phyloP scores from a whole-genome alignment of 2,329 filamentous ascomycete species.

The Hypoxylon sp. region DNA sequence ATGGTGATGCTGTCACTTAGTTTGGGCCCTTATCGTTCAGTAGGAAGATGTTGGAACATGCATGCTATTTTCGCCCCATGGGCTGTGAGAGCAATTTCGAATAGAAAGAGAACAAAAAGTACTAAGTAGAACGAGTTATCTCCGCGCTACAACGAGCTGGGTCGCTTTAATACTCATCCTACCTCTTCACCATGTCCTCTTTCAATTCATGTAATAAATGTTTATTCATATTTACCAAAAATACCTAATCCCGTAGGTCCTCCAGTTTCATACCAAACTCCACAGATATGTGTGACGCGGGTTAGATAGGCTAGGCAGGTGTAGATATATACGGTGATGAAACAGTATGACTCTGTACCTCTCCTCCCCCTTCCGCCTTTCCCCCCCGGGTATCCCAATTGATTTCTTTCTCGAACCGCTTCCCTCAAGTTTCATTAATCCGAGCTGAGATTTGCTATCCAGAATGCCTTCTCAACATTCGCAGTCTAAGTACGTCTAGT shows the following conservation, averaged over 20 bases:
- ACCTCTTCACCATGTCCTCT: too few relatives aligned
- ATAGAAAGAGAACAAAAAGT: too few relatives aligned
- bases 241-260: slow-evolving; percentile 10
- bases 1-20: too few relatives aligned
- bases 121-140: too few relatives aligned
- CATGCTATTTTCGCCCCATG: too few relatives aligned
- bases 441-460: slow-evolving; percentile 1
- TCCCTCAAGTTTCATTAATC: slow-evolving; percentile 3
- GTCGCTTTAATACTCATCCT: not conserved
- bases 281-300: slow-evolving; percentile 17
- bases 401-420: slow-evolving; percentile 13
- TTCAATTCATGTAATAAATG: slow-evolving; percentile 12
- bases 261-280: slow-evolving; percentile 23
- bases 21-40: too few relatives aligned
- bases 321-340: slow-evolving; percentile 11
- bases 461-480: slow-evolving; percentile 5
- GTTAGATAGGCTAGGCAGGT: not conserved
- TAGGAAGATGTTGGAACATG: too few relatives aligned
- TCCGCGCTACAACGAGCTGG: not conserved
- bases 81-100: too few relatives aligned
- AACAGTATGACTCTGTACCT: slow-evolving; percentile 18
- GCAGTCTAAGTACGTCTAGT: slow-evolving; percentile 22
- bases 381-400: slow-evolving; percentile 31
- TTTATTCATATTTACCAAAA: slow-evolving; percentile 21
- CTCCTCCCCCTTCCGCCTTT: slow-evolving; percentile 7